Percentiles rank a stretch among this genome's conserved stretches.
These are phyloP conservation scores for Aspergillus tubingensis DNA, from an alignment of 2,329 filamentous ascomycete species.

Conservation along the genomic window DNA sequence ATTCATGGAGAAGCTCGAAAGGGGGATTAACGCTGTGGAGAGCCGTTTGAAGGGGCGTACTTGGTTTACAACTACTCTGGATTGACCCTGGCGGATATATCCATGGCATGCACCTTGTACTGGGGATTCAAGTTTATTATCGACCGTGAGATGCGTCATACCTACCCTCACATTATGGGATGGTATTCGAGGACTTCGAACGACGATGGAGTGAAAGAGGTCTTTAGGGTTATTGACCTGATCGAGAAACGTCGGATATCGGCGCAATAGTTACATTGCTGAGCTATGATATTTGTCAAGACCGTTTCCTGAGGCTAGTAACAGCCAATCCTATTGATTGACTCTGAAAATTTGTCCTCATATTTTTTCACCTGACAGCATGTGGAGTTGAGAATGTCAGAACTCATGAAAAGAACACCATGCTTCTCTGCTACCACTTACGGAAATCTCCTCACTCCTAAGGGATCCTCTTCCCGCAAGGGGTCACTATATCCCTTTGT, in stretches of 20 bases:
- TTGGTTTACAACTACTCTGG: constrained; percentile 26
- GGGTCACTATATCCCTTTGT: no score
- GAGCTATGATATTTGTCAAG: no score
- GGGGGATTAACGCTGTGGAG: constrained; percentile 23
- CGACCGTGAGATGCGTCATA: constrained; percentile 30
- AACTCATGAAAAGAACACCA: no score
- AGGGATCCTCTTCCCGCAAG: no score
- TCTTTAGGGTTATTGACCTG: constrained; percentile 12
- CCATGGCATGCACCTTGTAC: constrained; percentile 25
- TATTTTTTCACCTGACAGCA: no score
- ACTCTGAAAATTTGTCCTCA: no score
- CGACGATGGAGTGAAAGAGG: constrained; percentile 11
- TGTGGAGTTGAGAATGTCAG: no score
- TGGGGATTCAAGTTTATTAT: constrained; percentile 29
- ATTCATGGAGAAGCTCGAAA: constrained; percentile 23
- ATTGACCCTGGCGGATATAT: constrained; percentile 32
- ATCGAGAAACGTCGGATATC: constrained; percentile 8
- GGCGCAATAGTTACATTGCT: no score
- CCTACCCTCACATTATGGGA: constrained; percentile 23
- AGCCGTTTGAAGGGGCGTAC: constrained; percentile 21
- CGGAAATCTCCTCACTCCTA: no score
- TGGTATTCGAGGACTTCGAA: constrained; percentile 22
- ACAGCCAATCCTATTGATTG: no score
- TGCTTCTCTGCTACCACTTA: no score
- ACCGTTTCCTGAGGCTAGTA: no score